A percentile compares a stretch with the other conserved stretches of the same genome.
These are phyloP conservation scores for Penicillium salamii DNA, from an alignment of 495 filamentous ascomycete species.

Conservation along the genomic window DNA sequence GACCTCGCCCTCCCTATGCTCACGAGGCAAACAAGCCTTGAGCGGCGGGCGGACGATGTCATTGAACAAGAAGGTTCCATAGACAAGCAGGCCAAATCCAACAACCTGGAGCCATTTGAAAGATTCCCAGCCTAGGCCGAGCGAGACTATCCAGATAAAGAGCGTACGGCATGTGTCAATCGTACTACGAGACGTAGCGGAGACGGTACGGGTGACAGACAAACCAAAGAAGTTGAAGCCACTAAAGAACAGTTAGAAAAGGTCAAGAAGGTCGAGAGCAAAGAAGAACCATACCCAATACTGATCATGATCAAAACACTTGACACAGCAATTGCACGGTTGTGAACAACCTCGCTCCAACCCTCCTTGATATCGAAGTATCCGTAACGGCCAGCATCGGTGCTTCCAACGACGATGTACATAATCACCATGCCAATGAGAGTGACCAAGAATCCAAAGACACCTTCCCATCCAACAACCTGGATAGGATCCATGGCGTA, in stretches of 20 bases:
- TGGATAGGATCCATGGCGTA: constrained; percentile 85
- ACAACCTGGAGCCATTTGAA: constrained; percentile 97
- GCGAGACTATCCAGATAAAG: constrained; percentile 96
- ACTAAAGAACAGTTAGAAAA: constrained; percentile 38
- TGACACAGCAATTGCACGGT: constrained; percentile 66
- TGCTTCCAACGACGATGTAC: constrained; percentile 72
- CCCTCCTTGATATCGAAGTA: constrained; percentile 90
- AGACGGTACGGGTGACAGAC: constrained; percentile 82
- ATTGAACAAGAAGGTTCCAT: constrained; percentile 97
- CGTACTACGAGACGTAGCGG: constrained; percentile 86
- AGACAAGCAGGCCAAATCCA: constrained; percentile 86
- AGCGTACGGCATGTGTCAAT: constrained; percentile 97
- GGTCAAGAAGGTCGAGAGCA: not conserved
- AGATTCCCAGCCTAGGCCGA: constrained; percentile 91
- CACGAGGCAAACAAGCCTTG: constrained; percentile 50
- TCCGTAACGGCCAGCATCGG: constrained; percentile 69
- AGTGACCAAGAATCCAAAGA: constrained; percentile 88
- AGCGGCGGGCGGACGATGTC: constrained; percentile 82
- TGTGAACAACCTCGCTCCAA: constrained; percentile 68
- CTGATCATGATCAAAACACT: constrained; percentile 92
- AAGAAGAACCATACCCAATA: constrained; percentile 76
- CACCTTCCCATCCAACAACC: constrained; percentile 93
- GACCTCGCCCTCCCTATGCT: constrained; percentile 46
- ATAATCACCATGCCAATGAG: constrained; percentile 73
- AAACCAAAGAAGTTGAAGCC: constrained; percentile 99